Evolutionary conservation across 2,329 filamentous ascomycete genomes (phyloP), one percentile per base, ranked within the genome.

Genomic region (Trichoderma gracile): DNA sequence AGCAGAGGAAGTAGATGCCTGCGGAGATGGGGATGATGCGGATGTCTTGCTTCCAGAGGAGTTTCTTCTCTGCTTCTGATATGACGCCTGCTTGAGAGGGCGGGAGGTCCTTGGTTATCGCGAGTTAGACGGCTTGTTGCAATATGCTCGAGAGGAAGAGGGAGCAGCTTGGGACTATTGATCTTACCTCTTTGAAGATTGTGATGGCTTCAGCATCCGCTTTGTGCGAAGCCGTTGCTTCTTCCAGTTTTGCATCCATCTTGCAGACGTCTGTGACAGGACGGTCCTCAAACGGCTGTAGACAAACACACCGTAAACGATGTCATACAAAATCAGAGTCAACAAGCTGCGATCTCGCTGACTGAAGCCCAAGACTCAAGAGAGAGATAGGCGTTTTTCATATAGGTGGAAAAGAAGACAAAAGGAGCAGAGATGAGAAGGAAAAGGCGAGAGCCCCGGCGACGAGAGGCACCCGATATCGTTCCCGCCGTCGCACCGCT

Each of bases 1-100:
- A 90, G 74, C 85, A 88, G 23, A 90, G 80, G 52, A 90, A 80
- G 73, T 89, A 90, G 57, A 90, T 88, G 59, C 74, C 77, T 7
- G 85, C 84, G n/a, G 81, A 84, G 15, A 90, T 76, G 1, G 88
- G 87, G 15, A 90, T 77, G 64, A 90, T 88, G 62, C 84, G 81
- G 19, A 84, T 65, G 72, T 90, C 88, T 70, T 89, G 86, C 69
- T 84, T 86, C 75, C 81, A 77, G 25, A 86, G 67, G 7, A 86
- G 76, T 6, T 73, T 71, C 62, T 75, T 78, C 56, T 79, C 77
- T 49, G 72, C 65, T 2, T 69, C 71, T 63, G 69, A 73, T 64
- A 73, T 70, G 33, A 62, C 59, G 3, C 63, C 66, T 25, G 64
- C 58, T 43, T 73, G 46, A 23, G 66, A 65, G 21, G 61, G 40